These are phyloP conservation scores for Podaxis sp. DNA, from an alignment of 768 basidiomycete genomes.

Conservation along the genomic window DNA sequence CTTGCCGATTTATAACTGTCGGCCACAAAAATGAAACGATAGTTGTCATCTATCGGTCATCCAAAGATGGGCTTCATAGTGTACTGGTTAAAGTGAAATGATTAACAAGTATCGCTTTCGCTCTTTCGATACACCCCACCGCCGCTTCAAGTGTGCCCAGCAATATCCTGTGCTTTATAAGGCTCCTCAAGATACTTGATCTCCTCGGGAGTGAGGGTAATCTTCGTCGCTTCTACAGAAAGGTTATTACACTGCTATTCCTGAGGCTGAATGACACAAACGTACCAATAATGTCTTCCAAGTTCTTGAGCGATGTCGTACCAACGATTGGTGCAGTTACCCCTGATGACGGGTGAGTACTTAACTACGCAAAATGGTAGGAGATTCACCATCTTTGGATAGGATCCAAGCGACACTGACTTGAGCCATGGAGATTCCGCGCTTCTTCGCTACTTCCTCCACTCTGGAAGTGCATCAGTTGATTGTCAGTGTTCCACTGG, in stretches of 20 bases:
- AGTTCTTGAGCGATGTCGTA: constrained; percentile 44
- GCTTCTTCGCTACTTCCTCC: constrained; percentile 52
- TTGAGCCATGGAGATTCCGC: constrained; percentile 53
- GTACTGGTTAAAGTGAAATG: too few species aligned
- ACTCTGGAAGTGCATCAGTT: constrained; percentile 31
- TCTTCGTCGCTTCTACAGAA: neutral
- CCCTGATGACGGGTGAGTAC: constrained; percentile 18
- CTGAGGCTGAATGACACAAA: neutral
- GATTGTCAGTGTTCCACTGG: neutral
- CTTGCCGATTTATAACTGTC: too few species aligned
- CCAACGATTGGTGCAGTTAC: constrained; percentile 60
- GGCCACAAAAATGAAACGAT: too few species aligned
- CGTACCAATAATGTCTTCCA: constrained; percentile 49
- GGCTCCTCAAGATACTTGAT: neutral
- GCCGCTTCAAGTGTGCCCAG: neutral
- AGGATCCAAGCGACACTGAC: constrained; percentile 51
- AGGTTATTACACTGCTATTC: neutral
- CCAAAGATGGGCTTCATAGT: too few species aligned
- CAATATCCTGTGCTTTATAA: neutral
- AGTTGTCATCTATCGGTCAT: too few species aligned
- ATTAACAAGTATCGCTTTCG: too few species aligned
- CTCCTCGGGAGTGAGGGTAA: neutral
- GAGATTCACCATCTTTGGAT: constrained; percentile 32
- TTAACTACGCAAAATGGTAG: too few species aligned
- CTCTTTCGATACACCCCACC: too few species aligned